These are phyloP conservation scores for Plasmodium cynomolgi DNA, from an alignment of 169 alveolate species.

Conservation along the genomic window DNA sequence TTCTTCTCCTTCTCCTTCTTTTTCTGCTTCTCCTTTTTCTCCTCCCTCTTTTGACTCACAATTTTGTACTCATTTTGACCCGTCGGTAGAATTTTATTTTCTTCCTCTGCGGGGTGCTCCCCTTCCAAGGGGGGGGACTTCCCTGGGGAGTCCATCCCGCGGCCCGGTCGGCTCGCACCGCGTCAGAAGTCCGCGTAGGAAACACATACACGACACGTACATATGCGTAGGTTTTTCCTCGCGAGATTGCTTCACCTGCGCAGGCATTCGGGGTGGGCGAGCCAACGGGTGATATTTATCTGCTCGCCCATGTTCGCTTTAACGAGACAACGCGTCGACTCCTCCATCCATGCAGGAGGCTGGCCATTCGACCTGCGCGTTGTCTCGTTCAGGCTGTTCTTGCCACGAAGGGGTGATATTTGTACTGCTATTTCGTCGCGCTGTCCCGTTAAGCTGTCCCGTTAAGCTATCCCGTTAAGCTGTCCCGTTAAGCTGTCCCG, in stretches of 20 bases:
- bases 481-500: no score
- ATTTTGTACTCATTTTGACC: not conserved
- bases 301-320: not conserved
- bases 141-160: not conserved
- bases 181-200: not conserved
- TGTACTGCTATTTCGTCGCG: no score
- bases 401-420: no score
- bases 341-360: not conserved
- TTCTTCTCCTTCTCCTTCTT: not conserved
- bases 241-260: not conserved
- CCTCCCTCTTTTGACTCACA: not conserved
- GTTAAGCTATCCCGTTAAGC: no score
- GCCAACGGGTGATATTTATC: not conserved
- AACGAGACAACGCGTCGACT: not conserved
- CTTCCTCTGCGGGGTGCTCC: not conserved
- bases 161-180: not conserved
- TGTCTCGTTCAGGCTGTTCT: not conserved
- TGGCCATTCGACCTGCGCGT: not conserved
- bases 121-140: not conserved
- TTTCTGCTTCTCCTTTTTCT: not conserved
- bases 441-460: no score
- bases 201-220: not conserved
- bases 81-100: constrained; percentile 15
- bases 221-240: not conserved
- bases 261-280: not conserved